phyloP scores from a whole-genome alignment of 163 green algal genomes.

The Prototheca cutis region DNA sequence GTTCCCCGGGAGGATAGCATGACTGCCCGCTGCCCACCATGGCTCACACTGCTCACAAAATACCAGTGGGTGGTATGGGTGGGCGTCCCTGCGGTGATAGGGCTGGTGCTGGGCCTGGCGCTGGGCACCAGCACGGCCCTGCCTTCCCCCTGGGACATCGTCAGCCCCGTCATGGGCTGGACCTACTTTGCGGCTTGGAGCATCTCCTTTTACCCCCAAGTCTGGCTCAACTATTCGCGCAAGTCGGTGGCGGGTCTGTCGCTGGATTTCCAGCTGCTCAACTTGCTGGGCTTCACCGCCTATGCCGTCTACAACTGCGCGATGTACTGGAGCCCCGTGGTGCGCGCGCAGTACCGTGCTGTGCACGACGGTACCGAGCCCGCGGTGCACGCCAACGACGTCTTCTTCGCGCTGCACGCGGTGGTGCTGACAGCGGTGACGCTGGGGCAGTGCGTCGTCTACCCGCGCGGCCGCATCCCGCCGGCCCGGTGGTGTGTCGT shows the following conservation, averaged over 20 bases:
- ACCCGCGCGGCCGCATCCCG: constrained; percentile 17
- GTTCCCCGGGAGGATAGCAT: too few relatives aligned
- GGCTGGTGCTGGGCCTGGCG: constrained; percentile 3
- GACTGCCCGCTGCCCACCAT: too few relatives aligned
- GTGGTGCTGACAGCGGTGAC: constrained; percentile 14
- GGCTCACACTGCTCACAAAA: not conserved
- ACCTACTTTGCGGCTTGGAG: constrained; percentile 29
- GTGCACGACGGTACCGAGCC: constrained; percentile 14
- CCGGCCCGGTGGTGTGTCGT: constrained; percentile 2
- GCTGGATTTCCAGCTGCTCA: constrained; percentile 33
- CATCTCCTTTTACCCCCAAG: constrained; percentile 31
- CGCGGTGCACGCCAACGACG: constrained; percentile 42
- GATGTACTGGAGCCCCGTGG: constrained; percentile 17
- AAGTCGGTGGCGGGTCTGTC: constrained; percentile 24
- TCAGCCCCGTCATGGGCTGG: constrained; percentile 27
- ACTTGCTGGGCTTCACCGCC: constrained; percentile 30
- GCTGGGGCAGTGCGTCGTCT: constrained; percentile 28
- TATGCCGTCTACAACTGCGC: constrained; percentile 29
- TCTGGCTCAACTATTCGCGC: constrained; percentile 18
- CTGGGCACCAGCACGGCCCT: constrained; percentile 1
- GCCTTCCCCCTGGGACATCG: not conserved
- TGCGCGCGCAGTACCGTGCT: constrained; percentile 18
- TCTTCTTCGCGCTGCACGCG: constrained; percentile 38
- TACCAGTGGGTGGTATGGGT: constrained; percentile 9
- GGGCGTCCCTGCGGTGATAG: constrained; percentile 4